Evolutionary conservation across 345 rosid genomes (phyloP).

Genomic region (Diplotaxis tenuifolia): DNA sequence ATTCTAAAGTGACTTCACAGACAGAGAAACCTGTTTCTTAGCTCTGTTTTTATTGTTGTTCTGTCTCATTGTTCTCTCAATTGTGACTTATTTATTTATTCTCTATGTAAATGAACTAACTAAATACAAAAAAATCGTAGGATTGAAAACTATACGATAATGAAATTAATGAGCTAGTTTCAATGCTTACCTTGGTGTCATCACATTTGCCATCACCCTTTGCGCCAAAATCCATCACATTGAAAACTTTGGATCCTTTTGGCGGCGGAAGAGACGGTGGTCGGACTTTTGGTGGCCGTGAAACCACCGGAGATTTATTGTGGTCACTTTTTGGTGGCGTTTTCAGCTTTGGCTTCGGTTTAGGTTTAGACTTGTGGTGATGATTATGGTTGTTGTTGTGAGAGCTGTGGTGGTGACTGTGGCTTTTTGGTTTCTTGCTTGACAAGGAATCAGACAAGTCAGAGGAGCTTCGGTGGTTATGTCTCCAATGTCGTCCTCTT

Average conservation of each 20-base stretch:
- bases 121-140: constrained; percentile 3
- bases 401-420: constrained; percentile 36
- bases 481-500: constrained; percentile 83
- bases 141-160: constrained; percentile 1
- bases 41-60: constrained; percentile 19
- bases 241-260: constrained; percentile 42
- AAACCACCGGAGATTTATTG: constrained; percentile 31
- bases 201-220: constrained; percentile 82
- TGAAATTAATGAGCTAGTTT: constrained; percentile 7
- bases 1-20: constrained; percentile 18
- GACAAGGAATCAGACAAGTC: constrained; percentile 44
- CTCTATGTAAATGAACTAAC: background rate
- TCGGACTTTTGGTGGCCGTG: constrained; percentile 39
- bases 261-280: constrained; percentile 45
- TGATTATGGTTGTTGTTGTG: constrained; percentile 22
- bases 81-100: background rate
- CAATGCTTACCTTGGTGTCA: constrained; percentile 70
- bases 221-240: constrained; percentile 84
- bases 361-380: constrained; percentile 45
- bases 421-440: constrained; percentile 55
- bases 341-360: constrained; percentile 42
- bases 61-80: constrained; percentile 17
- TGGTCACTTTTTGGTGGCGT: constrained; percentile 23
- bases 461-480: constrained; percentile 31
- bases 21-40: constrained; percentile 1